These are phyloP conservation scores for Amaranthus hypochondriacus DNA, from an alignment of 148 eudicot genomes.

Conservation along the genomic window DNA sequence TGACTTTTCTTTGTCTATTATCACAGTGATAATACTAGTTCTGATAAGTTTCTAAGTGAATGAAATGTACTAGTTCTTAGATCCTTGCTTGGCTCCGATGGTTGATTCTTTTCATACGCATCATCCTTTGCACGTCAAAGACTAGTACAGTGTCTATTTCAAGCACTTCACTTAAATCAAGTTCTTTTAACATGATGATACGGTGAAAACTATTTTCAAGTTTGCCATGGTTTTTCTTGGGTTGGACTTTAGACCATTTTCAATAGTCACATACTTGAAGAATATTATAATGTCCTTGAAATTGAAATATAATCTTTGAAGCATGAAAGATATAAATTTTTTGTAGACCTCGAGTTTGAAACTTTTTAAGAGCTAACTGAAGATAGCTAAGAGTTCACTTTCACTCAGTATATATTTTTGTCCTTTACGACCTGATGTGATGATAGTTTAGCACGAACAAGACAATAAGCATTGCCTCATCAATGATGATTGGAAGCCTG, in stretches of 20 bases:
- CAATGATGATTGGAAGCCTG: not conserved
- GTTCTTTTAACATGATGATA: not conserved
- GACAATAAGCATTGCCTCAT: not conserved
- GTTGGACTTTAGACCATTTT: too few species aligned
- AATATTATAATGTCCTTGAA: too few species aligned
- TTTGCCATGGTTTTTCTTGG: too few species aligned
- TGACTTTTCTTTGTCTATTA: conserved; percentile 10
- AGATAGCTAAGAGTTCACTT: not conserved
- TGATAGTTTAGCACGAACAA: too few species aligned
- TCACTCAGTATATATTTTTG: not conserved
- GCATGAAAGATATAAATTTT: not conserved
- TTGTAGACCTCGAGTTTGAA: not conserved
- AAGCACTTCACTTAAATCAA: not conserved
- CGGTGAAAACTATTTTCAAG: too few species aligned
- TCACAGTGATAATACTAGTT: not conserved
- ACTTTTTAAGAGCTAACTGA: too few species aligned
- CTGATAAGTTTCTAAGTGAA: not conserved
- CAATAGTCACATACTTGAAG: too few species aligned
- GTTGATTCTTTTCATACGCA: not conserved
- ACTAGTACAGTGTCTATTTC: not conserved
- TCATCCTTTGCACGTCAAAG: not conserved
- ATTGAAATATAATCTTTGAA: too few species aligned
- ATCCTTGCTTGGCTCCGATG: not conserved
- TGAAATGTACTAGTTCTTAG: not conserved
- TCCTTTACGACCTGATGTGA: not conserved